Percentiles rank a stretch among this genome's conserved stretches.
phyloP scores from a whole-genome alignment of 2,329 filamentous ascomycete species.

The Pestalotiopsis sp. region DNA sequence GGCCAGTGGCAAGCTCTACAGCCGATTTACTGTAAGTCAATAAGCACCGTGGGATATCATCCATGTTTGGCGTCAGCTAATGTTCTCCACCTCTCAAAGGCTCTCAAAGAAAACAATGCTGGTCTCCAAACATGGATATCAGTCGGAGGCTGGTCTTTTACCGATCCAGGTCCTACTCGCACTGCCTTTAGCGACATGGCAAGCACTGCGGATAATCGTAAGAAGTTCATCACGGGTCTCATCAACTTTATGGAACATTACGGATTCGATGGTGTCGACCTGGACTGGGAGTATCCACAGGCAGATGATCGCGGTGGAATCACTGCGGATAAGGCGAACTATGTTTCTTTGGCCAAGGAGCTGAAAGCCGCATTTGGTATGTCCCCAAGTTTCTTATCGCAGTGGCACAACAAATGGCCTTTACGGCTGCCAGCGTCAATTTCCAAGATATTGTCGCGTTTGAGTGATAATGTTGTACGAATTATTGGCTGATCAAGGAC shows the following conservation, averaged over 20 bases:
- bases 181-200: slow-evolving; percentile 20
- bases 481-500: no score
- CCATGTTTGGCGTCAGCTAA: no score
- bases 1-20: slow-evolving; percentile 21
- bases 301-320: slow-evolving; percentile 26
- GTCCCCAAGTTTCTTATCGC: no score
- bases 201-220: slow-evolving; percentile 13
- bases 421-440: slow-evolving; percentile 6
- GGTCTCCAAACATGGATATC: slow-evolving; percentile 32
- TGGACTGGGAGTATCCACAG: slow-evolving; percentile 39
- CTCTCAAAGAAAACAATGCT: not conserved
- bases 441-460: slow-evolving; percentile 4
- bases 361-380: no score
- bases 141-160: slow-evolving; percentile 37
- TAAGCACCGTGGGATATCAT: no score
- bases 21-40: slow-evolving; percentile 25
- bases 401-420: no score
- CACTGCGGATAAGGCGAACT: slow-evolving; percentile 18
- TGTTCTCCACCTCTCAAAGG: no score
- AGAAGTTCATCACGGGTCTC: slow-evolving; percentile 16
- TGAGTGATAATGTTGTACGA: no score
- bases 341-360: slow-evolving; percentile 26
- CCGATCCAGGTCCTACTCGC: slow-evolving; percentile 15
- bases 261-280: slow-evolving; percentile 26
- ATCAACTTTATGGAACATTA: slow-evolving; percentile 20